phyloP scores from a whole-genome alignment of 148 eudicot species.

The Dianthus caryophyllus region DNA sequence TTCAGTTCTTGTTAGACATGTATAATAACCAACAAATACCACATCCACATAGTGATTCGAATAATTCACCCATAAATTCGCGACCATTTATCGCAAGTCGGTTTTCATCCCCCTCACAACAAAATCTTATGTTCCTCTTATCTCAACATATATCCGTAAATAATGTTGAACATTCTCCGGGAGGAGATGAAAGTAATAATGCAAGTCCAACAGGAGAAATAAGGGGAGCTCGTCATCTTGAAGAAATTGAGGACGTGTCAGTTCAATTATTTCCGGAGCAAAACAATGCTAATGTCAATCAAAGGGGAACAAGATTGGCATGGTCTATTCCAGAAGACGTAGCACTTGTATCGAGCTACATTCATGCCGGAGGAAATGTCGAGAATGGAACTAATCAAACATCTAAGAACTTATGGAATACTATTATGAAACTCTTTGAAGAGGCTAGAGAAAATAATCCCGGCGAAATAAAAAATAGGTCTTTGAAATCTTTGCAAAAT shows the following conservation, averaged over 20 bases:
- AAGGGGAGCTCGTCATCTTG: slow-evolving; percentile 7
- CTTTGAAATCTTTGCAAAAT: slow-evolving; percentile 2
- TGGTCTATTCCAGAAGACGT: slow-evolving; percentile 2
- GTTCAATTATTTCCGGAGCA: neutral
- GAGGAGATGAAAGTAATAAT: neutral
- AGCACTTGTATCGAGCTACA: slow-evolving; percentile 1
- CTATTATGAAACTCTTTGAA: neutral
- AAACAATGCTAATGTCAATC: neutral
- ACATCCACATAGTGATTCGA: neutral
- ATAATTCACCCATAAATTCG: neutral
- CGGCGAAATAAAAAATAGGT: neutral
- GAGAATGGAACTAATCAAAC: neutral
- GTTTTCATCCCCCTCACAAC: neutral
- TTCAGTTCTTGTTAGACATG: neutral
- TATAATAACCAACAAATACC: neutral
- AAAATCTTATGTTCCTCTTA: neutral
- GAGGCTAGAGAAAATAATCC: neutral
- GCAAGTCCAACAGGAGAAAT: neutral
- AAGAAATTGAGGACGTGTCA: neutral
- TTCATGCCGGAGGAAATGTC: neutral
- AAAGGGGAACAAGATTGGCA: neutral
- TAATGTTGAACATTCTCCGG: neutral
- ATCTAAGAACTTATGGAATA: neutral
- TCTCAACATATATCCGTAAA: neutral
- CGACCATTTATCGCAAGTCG: neutral